Base-by-base conservation (phyloP, 805 yeast species). In the Ogataea siamensis region DNA sequence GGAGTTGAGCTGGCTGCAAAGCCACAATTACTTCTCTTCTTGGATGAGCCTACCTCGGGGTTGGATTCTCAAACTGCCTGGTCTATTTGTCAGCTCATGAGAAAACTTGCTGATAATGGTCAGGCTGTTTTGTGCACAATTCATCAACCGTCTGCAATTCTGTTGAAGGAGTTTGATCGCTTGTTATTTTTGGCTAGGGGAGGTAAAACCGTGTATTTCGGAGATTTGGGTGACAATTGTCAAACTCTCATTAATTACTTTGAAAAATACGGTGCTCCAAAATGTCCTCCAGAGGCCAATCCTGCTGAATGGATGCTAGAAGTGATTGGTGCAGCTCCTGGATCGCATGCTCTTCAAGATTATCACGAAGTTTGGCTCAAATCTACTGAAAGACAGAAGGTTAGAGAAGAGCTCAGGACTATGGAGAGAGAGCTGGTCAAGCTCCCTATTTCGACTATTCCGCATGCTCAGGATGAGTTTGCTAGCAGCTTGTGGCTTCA, bases 291-390 rank as follows among this genome's bases (percentile, higher is more conserved):
- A 5, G 68, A 70, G 28, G 87, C 86, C 5, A 84, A 84, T 49
- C 93, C 91, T 21, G 91, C 89, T 10, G 95, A 87, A 66, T 87
- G 94, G 93, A 87, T 87, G 95, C 68, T 87, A 62, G 83, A 83
- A 46, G 84, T 80, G 46, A 83, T 82, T 52, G 88, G 89, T 53
- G 88, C 88, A 37, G 87, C 88, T 23, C 88, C 88, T 5, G 88
- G 87, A 37, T 76, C 86, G 23, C 81, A 77, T 50, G 84, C 87
- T 13, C 68, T 69, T 32, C 84, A 79, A 61, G 85, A 83, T 59
- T 83, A 80, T 53, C 70, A 76, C 54, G 81, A 83, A 54, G 87
- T 83, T 33, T 86, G 96, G 96, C 62, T 73, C 58, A 70, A 72
- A 32, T 85, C 95, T 24, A 61, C 62, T 0, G 88, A 87, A 57